Conservation (phyloP, 2,329 filamentous ascomycete species). For the Ceratocystis ficicola region DNA sequence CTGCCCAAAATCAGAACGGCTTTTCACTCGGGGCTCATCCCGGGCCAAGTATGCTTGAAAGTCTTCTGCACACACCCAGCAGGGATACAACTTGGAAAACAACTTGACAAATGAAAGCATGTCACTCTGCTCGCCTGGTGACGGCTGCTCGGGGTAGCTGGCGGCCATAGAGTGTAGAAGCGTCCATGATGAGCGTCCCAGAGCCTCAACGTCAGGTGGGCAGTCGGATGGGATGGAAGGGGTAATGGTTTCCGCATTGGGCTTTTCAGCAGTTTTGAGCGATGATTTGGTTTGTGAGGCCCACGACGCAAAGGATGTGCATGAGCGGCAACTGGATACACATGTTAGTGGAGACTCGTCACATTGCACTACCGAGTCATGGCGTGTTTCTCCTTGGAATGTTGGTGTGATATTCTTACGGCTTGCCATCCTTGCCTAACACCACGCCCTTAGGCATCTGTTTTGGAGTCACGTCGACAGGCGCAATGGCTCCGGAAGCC, state of each 20-base stretch:
- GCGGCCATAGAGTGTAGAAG: slow-evolving; percentile 86
- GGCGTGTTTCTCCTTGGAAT: not conserved
- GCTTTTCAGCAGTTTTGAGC: slow-evolving; percentile 28
- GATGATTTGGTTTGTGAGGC: slow-evolving; percentile 40
- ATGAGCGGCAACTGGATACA: slow-evolving; percentile 52
- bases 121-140: slow-evolving; percentile 57
- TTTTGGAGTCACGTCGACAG: slow-evolving; percentile 32
- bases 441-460: slow-evolving; percentile 60
- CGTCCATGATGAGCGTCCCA: slow-evolving; percentile 86
- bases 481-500: slow-evolving; percentile 6
- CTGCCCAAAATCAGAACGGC: slow-evolving; percentile 44
- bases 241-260: slow-evolving; percentile 27
- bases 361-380: slow-evolving; percentile 1
- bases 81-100: slow-evolving; percentile 83
- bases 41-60: slow-evolving; percentile 70
- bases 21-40: slow-evolving; percentile 37
- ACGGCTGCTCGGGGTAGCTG: slow-evolving; percentile 63
- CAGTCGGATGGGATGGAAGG: slow-evolving; percentile 49
- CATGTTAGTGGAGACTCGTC: slow-evolving; percentile 5
- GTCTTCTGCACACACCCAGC: slow-evolving; percentile 89
- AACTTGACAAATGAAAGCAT: slow-evolving; percentile 64
- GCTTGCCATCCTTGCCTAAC: slow-evolving; percentile 70
- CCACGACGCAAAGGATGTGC: slow-evolving; percentile 55
- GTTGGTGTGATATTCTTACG: slow-evolving; percentile 41
- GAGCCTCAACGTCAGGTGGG: slow-evolving; percentile 75